Evolutionary conservation across 2,329 filamentous ascomycete species (phyloP), one percentile per base, ranked within the genome.

Genomic region (Xylariaceae sp.): DNA sequence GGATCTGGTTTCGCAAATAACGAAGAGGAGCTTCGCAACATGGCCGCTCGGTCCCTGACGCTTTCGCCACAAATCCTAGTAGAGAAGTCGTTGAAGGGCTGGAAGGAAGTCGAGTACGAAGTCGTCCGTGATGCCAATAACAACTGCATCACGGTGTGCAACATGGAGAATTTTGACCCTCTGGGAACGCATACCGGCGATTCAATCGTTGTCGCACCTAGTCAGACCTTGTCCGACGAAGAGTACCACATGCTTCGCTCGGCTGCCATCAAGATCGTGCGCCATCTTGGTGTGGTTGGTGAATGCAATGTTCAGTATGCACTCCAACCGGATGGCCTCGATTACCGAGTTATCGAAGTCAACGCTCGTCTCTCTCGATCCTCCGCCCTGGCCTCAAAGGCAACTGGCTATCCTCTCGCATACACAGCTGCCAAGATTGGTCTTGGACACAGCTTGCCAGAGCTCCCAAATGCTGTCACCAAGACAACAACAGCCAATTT

Each of bases 221-320:
- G 88, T 74, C 94, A 99, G 75, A 99, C 94, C 19, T 78, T 99
- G 65, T 95, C 89, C 65, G 94, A 99, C 63, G 94, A 97, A 76
- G 94, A 99, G 72, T 99, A 97, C 71, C 91, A 99, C 77, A 97
- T 99, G 94, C 89, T 99, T 61, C 90, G 94, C 64, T 90, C 90
- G 39, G 91, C 94, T 55, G 90, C 94, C 42, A 96, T 97, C 77
- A 97, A 97, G 80, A 96, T 99, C 65, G 89, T 99, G 63, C 87
- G 94, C 56, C 94, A 99, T 71, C 80, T 99, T 58, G 92, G 92
- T 60, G 94, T 99, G 44, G 92, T 97, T 42, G 94, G 94, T 70
- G 94, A 99, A 76, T 99, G 94, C 74, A 99, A 99, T 70, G 91
- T 96, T 32, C 92, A 97, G 73, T 99, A 99, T 71, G 91, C 91